Percentiles rank a stretch among this genome's conserved stretches.
phyloP scores from a whole-genome alignment of 2,329 filamentous ascomycete species.

The Penicillium thymicola region DNA sequence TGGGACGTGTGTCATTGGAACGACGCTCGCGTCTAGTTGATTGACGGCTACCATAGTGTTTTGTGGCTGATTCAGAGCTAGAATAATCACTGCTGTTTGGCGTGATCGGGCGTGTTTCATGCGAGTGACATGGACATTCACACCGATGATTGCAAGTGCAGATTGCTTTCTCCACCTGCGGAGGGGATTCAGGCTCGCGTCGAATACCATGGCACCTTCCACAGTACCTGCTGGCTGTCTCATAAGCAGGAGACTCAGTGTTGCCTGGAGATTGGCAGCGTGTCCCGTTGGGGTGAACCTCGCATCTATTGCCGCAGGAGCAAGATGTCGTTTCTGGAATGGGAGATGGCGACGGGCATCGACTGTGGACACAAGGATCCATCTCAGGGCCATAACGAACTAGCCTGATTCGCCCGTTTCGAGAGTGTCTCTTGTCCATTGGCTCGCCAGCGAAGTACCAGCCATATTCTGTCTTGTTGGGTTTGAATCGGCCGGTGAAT shows the following conservation, averaged over 20 bases:
- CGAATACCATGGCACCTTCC: neutral
- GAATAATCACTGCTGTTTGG: neutral
- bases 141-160: slow-evolving; percentile 1
- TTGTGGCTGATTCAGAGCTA: neutral
- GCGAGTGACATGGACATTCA: neutral
- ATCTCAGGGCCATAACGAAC: slow-evolving; percentile 1
- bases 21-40: neutral
- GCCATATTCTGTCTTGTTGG: neutral
- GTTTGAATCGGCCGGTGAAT: neutral
- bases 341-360: slow-evolving; percentile 8
- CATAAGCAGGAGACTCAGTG: neutral
- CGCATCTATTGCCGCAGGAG: neutral
- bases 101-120: neutral
- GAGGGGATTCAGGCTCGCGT: neutral
- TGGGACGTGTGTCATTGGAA: neutral
- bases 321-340: slow-evolving; percentile 4
- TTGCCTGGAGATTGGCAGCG: slow-evolving; percentile 1
- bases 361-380: slow-evolving; percentile 1
- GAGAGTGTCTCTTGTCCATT: slow-evolving; percentile 3
- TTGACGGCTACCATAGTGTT: neutral
- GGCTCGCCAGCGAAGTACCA: slow-evolving; percentile 8
- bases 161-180: neutral
- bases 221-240: neutral
- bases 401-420: neutral
- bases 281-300: slow-evolving; percentile 1